A percentile compares a stretch with the other conserved stretches of the same genome.
These are phyloP conservation scores for Tetracladium marchalianum DNA, from an alignment of 495 filamentous ascomycete species.

Conservation along the genomic window DNA sequence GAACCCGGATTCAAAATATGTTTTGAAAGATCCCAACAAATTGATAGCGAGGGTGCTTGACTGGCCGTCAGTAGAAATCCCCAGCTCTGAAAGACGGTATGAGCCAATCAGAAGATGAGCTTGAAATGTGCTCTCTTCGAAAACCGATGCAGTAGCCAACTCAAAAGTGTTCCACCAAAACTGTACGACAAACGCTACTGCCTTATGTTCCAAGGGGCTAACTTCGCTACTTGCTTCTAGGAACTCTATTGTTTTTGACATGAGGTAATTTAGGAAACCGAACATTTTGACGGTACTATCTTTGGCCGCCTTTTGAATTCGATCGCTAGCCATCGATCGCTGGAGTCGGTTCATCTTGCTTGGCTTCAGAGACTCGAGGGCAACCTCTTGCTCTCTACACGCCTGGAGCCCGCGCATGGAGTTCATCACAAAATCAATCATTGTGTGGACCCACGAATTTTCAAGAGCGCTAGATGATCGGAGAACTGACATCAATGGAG, in stretches of 20 bases:
- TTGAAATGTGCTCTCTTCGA: constrained; percentile 45
- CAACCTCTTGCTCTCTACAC: constrained; percentile 25
- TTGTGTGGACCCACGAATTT: constrained; percentile 32
- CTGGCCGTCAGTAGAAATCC: not conserved
- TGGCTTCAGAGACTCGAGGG: constrained; percentile 36
- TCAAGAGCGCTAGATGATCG: constrained; percentile 21
- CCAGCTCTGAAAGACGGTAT: constrained; percentile 5
- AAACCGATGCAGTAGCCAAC: constrained; percentile 28
- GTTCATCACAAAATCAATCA: constrained; percentile 42
- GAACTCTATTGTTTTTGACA: constrained; percentile 16
- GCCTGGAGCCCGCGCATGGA: constrained; percentile 23
- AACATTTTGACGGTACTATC: constrained; percentile 48
- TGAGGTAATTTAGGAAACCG: constrained; percentile 23
- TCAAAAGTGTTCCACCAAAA: constrained; percentile 50
- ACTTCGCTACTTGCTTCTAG: too few relatives aligned
- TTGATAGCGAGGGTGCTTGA: not conserved
- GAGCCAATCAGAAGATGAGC: constrained; percentile 32
- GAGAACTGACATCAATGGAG: constrained; percentile 36
- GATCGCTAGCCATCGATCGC: constrained; percentile 48
- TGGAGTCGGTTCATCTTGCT: constrained; percentile 60
- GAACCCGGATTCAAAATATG: constrained; percentile 37
- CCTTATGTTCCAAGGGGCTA: constrained; percentile 11
- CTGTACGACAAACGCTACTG: constrained; percentile 36
- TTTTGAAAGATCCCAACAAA: constrained; percentile 23
- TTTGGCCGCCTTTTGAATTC: constrained; percentile 48